phyloP scores from a whole-genome alignment of 2,329 filamentous ascomycete species.

The Ceratocystis alfenasii region DNA sequence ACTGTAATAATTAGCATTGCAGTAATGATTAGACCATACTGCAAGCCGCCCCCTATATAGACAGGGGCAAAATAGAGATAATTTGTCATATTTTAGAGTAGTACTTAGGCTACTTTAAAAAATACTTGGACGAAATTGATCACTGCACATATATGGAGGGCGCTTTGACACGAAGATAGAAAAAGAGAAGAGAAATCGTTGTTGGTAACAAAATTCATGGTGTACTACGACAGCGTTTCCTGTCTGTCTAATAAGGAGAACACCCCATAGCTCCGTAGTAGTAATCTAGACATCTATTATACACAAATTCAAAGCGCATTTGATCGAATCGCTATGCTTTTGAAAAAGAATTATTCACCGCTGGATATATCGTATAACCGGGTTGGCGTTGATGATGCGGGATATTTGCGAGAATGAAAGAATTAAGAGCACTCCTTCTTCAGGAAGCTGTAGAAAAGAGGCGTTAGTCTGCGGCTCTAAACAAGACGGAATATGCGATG shows the following conservation, averaged over 20 bases:
- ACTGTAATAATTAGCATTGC: not conserved
- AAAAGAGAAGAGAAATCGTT: not conserved
- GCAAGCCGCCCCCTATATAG: not conserved
- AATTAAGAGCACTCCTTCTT: conserved; percentile 22
- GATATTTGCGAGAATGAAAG: not conserved
- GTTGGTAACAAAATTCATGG: conserved; percentile 14
- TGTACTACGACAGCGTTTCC: conserved; percentile 12
- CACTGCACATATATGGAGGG: no score
- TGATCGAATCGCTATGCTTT: conserved; percentile 10
- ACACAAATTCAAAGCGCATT: conserved; percentile 19
- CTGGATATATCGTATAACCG: not conserved
- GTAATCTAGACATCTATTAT: conserved; percentile 24
- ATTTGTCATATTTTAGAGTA: not conserved
- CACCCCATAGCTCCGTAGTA: conserved; percentile 14
- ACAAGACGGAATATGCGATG: not conserved
- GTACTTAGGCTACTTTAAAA: no score
- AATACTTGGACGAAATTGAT: no score
- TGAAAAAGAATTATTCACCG: conserved; percentile 13
- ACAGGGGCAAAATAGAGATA: not conserved
- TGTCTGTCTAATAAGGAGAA: conserved; percentile 1
- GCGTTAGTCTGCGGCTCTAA: not conserved
- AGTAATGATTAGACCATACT: not conserved
- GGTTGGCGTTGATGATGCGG: conserved; percentile 5
- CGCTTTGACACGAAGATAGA: not conserved
- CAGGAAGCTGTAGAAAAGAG: conserved; percentile 17